phyloP scores from a whole-genome alignment of 306 rosid species.

The Inga leiocalycina region DNA sequence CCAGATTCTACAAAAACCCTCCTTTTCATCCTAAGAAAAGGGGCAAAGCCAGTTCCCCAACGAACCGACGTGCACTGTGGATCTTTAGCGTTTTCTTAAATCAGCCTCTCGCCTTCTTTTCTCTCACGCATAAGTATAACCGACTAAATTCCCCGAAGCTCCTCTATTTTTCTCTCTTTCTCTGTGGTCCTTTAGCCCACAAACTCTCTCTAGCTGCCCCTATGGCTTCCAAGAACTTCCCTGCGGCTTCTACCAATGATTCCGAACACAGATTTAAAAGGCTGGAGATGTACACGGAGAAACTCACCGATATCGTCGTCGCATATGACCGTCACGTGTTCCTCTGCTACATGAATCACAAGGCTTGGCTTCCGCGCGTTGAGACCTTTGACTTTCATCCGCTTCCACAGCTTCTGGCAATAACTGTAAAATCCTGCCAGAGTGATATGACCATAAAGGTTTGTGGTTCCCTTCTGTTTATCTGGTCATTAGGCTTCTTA shows the following conservation, averaged over 20 bases:
- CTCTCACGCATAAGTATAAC: neutral
- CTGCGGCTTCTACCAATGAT: slow-evolving; percentile 36
- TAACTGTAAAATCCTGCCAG: slow-evolving; percentile 60
- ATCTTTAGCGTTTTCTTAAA: slow-evolving; percentile 3
- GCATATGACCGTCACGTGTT: slow-evolving; percentile 87
- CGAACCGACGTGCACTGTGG: slow-evolving; percentile 6
- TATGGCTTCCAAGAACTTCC: slow-evolving; percentile 52
- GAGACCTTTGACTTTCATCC: slow-evolving; percentile 75
- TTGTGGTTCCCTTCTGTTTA: neutral
- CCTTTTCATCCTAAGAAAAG: no score
- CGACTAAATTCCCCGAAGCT: neutral
- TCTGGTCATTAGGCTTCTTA: neutral
- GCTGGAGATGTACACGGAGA: slow-evolving; percentile 74
- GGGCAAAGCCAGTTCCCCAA: no score
- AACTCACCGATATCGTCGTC: slow-evolving; percentile 67
- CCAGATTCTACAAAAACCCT: no score
- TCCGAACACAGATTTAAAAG: slow-evolving; percentile 72
- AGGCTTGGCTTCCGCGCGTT: slow-evolving; percentile 67
- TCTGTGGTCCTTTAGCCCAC: neutral
- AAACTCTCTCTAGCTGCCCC: neutral
- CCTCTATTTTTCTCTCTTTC: neutral
- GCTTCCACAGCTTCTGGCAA: slow-evolving; percentile 59
- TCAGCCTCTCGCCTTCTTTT: neutral
- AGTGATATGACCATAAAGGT: slow-evolving; percentile 60
- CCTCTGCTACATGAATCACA: slow-evolving; percentile 76